Base-by-base conservation (phyloP, 768 basidiomycete genomes). In the Amanita jacksonii region DNA sequence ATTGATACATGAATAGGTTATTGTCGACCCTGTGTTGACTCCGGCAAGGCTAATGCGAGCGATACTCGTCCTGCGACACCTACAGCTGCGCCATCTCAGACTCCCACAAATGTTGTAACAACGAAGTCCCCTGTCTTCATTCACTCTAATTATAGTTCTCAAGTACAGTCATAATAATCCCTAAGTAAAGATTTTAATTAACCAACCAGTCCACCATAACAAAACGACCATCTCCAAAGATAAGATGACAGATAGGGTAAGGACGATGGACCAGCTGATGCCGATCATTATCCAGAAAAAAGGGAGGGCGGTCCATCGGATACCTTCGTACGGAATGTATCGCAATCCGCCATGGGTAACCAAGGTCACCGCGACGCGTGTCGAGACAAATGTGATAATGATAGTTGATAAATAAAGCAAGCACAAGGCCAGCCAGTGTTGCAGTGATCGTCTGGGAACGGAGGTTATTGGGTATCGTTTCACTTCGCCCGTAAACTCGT, bases 181-280 rank as follows among this genome's bases (percentile, higher is more conserved):
- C 27, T 55, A 72, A 49, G 55, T 56, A 46, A 67, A 55, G 48
- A 85, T 50, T 32, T 72, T 72, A 33, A 84, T 55, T 20, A 66
- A 67, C 85, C 85, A 88, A 19, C 81, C 83, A 44, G 74, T 54
- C 85, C 85, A 88, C 85, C 85, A 88, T 7, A 68, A 53, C 32
- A 79, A 62, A 16, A 82, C 73, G 3, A 70, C 76, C 31, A 77
- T 33, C 56, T 85, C 71, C 46, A 77, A 64, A 12, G 77, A 48
- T 9, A 86, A 69, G 46, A 85, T 61, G 25, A 62, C 68, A 47
- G 67, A 57, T 55, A 86, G 83, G 20, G 76, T 57, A n/a, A 74
- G 37, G 34, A 83, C 76, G 3, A 79, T 79, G 51, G 70, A 59
- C 79, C 81, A 85, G 53, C 80, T 79, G 16, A 84, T 73, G 9